phyloP scores from a whole-genome alignment of 352 stramenopile genomes.

The Phytophthora cryptogea region DNA sequence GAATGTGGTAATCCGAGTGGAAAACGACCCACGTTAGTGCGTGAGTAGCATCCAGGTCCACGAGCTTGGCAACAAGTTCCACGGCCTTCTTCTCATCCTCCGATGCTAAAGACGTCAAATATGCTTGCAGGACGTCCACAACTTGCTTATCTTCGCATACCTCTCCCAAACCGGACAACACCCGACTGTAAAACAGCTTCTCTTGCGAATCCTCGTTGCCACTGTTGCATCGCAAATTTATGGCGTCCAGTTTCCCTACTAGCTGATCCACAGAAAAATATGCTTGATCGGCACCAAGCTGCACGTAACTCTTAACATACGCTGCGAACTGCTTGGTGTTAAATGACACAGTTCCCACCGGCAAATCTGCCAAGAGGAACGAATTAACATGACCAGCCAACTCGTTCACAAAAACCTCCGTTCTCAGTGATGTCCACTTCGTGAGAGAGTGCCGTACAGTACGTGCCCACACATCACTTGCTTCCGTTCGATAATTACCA shows the following conservation, averaged over 20 bases:
- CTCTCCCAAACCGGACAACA: conserved; percentile 58
- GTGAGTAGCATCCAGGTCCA: conserved; percentile 76
- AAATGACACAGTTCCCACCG: conserved; percentile 33
- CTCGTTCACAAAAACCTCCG: conserved; percentile 46
- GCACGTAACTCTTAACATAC: conserved; percentile 55
- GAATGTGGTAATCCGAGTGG: conserved; percentile 40
- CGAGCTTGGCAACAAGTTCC: conserved; percentile 47
- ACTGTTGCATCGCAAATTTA: conserved; percentile 43
- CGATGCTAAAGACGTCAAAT: conserved; percentile 42
- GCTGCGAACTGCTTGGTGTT: conserved; percentile 56
- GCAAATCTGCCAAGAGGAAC: conserved; percentile 41
- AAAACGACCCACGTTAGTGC: conserved; percentile 79
- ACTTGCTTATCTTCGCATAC: conserved; percentile 60
- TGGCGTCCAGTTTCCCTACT: conserved; percentile 54
- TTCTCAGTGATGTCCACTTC: conserved; percentile 45
- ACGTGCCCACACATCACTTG: conserved; percentile 50
- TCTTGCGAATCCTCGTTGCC: conserved; percentile 17
- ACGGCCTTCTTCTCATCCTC: conserved; percentile 29
- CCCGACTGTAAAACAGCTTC: conserved; percentile 48
- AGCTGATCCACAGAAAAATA: conserved; percentile 40
- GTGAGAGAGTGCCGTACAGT: conserved; percentile 42
- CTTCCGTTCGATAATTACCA: conserved; percentile 55
- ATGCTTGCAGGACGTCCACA: conserved; percentile 38
- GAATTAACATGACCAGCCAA: conserved; percentile 60
- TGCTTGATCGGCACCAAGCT: conserved; percentile 43